These are phyloP conservation scores for Umbilicaria muhlenbergii DNA, from an alignment of 495 filamentous ascomycete species.

Conservation along the genomic window DNA sequence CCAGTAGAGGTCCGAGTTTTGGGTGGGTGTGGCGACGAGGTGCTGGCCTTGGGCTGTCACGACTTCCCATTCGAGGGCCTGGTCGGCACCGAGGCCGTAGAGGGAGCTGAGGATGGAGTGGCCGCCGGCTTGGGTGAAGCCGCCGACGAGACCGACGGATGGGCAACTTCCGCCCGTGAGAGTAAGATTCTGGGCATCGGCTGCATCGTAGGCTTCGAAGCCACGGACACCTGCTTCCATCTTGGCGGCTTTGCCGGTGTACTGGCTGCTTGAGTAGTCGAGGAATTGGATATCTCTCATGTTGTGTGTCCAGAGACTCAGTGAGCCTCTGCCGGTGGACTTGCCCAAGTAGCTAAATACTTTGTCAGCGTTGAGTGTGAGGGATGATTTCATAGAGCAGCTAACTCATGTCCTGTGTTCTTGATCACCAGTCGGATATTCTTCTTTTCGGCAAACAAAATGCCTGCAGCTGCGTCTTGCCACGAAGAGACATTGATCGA, in stretches of 20 bases:
- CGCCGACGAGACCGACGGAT: conserved; percentile 26
- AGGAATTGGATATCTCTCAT: conserved; percentile 30
- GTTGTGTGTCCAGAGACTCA: conserved; percentile 36
- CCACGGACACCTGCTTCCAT: conserved; percentile 31
- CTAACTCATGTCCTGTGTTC: conserved; percentile 40
- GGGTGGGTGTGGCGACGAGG: conserved; percentile 3
- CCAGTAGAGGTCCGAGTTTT: conserved; percentile 14
- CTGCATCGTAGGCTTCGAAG: conserved; percentile 28
- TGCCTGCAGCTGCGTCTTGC: conserved; percentile 28
- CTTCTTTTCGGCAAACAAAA: conserved; percentile 36
- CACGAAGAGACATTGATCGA: conserved; percentile 29
- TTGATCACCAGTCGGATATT: conserved; percentile 37
- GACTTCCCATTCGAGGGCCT: conserved; percentile 24
- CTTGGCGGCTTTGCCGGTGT: conserved; percentile 30
- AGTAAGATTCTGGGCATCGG: conserved; percentile 21
- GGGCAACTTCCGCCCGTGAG: conserved; percentile 34
- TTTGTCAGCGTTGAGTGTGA: conserved; percentile 1
- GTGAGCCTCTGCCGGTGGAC: conserved; percentile 33
- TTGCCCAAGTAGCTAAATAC: conserved; percentile 21
- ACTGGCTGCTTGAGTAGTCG: conserved; percentile 17
- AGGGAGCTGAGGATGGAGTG: conserved; percentile 25
- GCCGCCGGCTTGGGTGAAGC: conserved; percentile 39
- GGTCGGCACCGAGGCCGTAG: conserved; percentile 36
- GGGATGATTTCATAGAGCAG: conserved; percentile 3
- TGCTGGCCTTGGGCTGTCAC: conserved; percentile 12